A percentile compares a stretch with the other conserved stretches of the same genome.
phyloP scores from a whole-genome alignment of 768 basidiomycete genomes.

The Amanita brunnescens region DNA sequence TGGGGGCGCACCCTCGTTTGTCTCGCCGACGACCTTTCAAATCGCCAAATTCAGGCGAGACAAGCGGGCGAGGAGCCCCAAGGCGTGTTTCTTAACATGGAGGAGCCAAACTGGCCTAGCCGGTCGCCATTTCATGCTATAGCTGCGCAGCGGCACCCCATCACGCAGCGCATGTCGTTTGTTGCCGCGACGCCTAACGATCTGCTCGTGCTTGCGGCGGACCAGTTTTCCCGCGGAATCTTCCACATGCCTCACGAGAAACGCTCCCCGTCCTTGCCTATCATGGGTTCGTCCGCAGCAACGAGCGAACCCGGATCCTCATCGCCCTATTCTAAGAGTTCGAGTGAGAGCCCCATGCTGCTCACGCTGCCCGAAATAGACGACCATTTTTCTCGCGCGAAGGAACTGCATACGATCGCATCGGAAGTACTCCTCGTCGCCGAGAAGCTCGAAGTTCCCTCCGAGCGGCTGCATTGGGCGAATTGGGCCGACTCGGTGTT shows the following conservation, averaged over 20 bases:
- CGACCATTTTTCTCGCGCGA: conserved; percentile 39
- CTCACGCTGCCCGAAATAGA: not conserved
- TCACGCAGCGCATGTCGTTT: conserved; percentile 40
- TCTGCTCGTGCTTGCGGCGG: conserved; percentile 52
- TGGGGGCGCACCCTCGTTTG: conserved; percentile 61
- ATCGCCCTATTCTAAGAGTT: not conserved
- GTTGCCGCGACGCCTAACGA: conserved; percentile 35
- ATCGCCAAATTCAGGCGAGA: conserved; percentile 18
- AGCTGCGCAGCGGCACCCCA: conserved; percentile 37
- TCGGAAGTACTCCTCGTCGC: conserved; percentile 52
- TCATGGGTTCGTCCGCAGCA: not conserved
- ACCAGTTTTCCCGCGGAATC: conserved; percentile 61
- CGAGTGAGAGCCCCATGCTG: not conserved
- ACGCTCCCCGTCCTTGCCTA: not conserved
- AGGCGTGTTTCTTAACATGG: conserved; percentile 5
- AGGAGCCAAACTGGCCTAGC: conserved; percentile 35
- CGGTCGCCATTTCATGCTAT: conserved; percentile 46
- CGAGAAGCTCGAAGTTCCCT: conserved; percentile 39
- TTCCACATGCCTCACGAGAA: conserved; percentile 59
- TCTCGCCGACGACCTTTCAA: conserved; percentile 45
- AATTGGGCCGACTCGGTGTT: conserved; percentile 54
- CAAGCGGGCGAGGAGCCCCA: conserved; percentile 5
- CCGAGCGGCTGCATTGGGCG: conserved; percentile 48
- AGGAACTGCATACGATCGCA: conserved; percentile 55
- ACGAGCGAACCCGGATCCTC: not conserved